phyloP scores from a whole-genome alignment of 768 basidiomycete genomes.

The Hericium alpestre region DNA sequence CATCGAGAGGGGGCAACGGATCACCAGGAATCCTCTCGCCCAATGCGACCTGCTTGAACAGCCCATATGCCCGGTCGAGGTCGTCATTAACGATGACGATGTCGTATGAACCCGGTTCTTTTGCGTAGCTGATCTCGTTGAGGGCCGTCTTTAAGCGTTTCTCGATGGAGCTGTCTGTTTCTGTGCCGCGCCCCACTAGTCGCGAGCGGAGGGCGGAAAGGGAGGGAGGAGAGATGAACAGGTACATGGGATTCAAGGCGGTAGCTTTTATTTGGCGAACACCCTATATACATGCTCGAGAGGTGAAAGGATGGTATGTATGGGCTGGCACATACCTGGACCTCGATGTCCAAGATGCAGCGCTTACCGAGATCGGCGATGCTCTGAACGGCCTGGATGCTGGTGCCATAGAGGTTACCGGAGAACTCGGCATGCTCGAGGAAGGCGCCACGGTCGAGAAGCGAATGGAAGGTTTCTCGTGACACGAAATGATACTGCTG shows the following conservation, averaged over 20 bases:
- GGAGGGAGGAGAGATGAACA: slow-evolving; percentile 87
- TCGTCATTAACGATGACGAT: slow-evolving; percentile 86
- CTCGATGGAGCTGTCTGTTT: slow-evolving; percentile 59
- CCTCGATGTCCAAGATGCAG: slow-evolving; percentile 93
- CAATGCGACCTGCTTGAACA: slow-evolving; percentile 69
- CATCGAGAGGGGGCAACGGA: slow-evolving; percentile 53
- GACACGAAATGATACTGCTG: slow-evolving; percentile 82
- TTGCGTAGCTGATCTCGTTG: slow-evolving; percentile 77
- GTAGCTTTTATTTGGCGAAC: slow-evolving; percentile 86
- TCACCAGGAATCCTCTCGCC: slow-evolving; percentile 57
- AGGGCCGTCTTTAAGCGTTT: slow-evolving; percentile 71
- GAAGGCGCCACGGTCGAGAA: slow-evolving; percentile 66
- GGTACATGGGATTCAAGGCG: slow-evolving; percentile 70
- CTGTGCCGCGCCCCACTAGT: slow-evolving; percentile 74
- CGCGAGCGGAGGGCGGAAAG: slow-evolving; percentile 59
- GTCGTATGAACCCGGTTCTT: slow-evolving; percentile 64
- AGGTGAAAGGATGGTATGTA: background rate
- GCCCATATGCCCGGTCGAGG: slow-evolving; percentile 66
- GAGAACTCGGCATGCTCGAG: slow-evolving; percentile 94
- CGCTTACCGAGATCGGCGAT: slow-evolving; percentile 62
- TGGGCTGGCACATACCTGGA: slow-evolving; percentile 52
- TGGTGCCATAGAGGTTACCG: slow-evolving; percentile 89
- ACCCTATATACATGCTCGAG: slow-evolving; percentile 41
- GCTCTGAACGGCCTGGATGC: slow-evolving; percentile 59
- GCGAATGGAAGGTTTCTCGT: slow-evolving; percentile 55